Conservation (phyloP, 1,284 basidiomycete species). For the Puccinia novopanici region DNA sequence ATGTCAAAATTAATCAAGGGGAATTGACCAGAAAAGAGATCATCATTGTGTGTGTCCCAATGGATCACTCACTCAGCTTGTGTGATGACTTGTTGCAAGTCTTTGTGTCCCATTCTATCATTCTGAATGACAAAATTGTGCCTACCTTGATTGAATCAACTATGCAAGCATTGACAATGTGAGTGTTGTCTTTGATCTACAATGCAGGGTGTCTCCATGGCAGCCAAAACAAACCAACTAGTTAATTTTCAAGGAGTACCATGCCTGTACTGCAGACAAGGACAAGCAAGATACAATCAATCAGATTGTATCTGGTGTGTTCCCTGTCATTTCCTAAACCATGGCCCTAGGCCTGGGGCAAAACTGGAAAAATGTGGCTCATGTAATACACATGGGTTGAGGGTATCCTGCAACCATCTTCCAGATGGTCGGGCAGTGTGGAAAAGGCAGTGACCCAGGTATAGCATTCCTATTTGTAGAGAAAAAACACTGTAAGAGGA, state of each 20-base stretch:
- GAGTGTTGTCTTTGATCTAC: not conserved
- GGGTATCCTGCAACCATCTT: not conserved
- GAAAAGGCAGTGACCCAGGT: not conserved
- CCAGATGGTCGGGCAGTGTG: not conserved
- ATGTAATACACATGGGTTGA: not conserved
- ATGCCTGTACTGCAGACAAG: not conserved
- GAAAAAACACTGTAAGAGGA: not conserved
- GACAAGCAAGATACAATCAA: not conserved
- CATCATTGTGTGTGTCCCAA: not conserved
- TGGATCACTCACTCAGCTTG: not conserved
- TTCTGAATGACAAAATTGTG: not conserved
- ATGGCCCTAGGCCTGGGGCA: slow-evolving; percentile 8
- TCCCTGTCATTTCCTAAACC: not conserved
- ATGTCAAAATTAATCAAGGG: not conserved
- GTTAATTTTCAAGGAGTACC: not conserved
- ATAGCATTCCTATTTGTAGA: too few relatives aligned
- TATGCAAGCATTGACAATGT: not conserved
- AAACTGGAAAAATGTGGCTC: not conserved
- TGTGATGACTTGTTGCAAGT: too few relatives aligned
- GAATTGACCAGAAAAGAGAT: not conserved
- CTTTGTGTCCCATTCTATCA: not conserved
- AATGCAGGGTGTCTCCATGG: not conserved
- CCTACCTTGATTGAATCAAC: not conserved
- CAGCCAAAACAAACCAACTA: not conserved
- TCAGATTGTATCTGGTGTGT: not conserved